Evolutionary conservation across 1,284 basidiomycete species (phyloP).

Genomic region (Tremellales sp.): DNA sequence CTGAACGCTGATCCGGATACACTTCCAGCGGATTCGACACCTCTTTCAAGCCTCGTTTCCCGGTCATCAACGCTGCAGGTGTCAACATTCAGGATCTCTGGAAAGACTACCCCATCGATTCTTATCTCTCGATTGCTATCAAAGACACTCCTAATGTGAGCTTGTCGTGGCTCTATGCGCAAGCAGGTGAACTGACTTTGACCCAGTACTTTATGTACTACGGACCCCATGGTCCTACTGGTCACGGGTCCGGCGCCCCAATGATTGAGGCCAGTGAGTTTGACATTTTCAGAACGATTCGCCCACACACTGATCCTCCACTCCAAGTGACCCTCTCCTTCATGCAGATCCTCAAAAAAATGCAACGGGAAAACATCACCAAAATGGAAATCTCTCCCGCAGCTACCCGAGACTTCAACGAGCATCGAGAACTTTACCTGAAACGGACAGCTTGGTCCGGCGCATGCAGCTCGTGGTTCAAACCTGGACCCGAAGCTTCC

Average conservation of each 20-base stretch:
- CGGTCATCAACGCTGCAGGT: slow-evolving; percentile 23
- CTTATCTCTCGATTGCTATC: slow-evolving; percentile 34
- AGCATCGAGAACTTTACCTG: slow-evolving; percentile 29
- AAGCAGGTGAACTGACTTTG: background rate
- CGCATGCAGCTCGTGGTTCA: slow-evolving; percentile 28
- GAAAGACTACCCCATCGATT: slow-evolving; percentile 24
- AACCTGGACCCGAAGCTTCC: slow-evolving; percentile 18
- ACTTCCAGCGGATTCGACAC: slow-evolving; percentile 33
- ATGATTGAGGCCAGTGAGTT: slow-evolving; percentile 20
- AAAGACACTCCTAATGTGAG: slow-evolving; percentile 35
- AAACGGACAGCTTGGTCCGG: slow-evolving; percentile 28
- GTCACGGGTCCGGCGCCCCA: slow-evolving; percentile 27
- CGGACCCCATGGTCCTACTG: slow-evolving; percentile 27
- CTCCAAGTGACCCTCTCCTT: slow-evolving; percentile 12
- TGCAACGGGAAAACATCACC: slow-evolving; percentile 23
- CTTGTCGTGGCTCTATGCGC: background rate
- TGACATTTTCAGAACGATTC: background rate
- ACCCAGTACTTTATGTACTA: slow-evolving; percentile 22
- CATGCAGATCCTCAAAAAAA: slow-evolving; percentile 22
- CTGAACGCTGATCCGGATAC: background rate
- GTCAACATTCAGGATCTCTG: slow-evolving; percentile 32
- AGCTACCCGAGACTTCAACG: slow-evolving; percentile 35
- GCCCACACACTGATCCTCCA: background rate
- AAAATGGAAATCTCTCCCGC: slow-evolving; percentile 27
- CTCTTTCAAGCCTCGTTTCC: slow-evolving; percentile 32